Evolutionary conservation across 495 filamentous ascomycete species (phyloP).

Genomic region (Penicillium parvum): DNA sequence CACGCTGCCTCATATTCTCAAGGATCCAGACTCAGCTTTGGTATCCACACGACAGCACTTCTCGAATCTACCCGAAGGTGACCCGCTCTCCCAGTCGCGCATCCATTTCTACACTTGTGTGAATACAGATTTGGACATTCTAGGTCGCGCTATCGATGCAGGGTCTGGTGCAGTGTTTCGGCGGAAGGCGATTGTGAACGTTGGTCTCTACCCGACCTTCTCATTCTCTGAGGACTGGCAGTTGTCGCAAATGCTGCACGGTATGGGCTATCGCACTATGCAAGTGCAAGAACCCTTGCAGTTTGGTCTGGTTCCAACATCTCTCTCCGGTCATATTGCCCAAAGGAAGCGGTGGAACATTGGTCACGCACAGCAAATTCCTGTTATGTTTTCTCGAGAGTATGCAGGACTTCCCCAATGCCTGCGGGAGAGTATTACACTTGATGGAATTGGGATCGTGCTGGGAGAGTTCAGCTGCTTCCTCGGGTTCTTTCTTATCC

Average conservation of each 20-base stretch:
- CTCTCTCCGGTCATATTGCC: slow-evolving; percentile 44
- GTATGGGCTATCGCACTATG: slow-evolving; percentile 39
- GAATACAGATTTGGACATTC: slow-evolving; percentile 27
- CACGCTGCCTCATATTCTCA: slow-evolving; percentile 45
- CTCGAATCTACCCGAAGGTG: slow-evolving; percentile 47
- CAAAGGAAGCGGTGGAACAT: slow-evolving; percentile 47
- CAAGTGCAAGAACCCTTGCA: slow-evolving; percentile 49
- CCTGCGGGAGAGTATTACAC: slow-evolving; percentile 25
- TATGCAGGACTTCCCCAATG: slow-evolving; percentile 10
- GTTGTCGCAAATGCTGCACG: slow-evolving; percentile 42
- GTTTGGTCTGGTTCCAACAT: slow-evolving; percentile 48
- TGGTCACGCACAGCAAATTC: slow-evolving; percentile 33
- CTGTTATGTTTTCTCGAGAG: slow-evolving; percentile 12
- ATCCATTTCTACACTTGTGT: slow-evolving; percentile 39
- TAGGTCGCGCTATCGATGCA: slow-evolving; percentile 27
- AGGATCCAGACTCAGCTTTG: slow-evolving; percentile 26
- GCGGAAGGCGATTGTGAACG: slow-evolving; percentile 37
- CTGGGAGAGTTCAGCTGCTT: slow-evolving; percentile 14
- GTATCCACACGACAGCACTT: slow-evolving; percentile 41
- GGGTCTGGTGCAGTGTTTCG: slow-evolving; percentile 50
- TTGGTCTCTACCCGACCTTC: slow-evolving; percentile 46
- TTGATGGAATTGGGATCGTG: slow-evolving; percentile 24
- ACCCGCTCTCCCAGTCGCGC: slow-evolving; percentile 46
- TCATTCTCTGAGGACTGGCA: slow-evolving; percentile 50
- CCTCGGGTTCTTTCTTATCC: slow-evolving; percentile 21